These are phyloP conservation scores for Coffea canephora DNA, from an alignment of 257 asterid species.

Conservation along the genomic window DNA sequence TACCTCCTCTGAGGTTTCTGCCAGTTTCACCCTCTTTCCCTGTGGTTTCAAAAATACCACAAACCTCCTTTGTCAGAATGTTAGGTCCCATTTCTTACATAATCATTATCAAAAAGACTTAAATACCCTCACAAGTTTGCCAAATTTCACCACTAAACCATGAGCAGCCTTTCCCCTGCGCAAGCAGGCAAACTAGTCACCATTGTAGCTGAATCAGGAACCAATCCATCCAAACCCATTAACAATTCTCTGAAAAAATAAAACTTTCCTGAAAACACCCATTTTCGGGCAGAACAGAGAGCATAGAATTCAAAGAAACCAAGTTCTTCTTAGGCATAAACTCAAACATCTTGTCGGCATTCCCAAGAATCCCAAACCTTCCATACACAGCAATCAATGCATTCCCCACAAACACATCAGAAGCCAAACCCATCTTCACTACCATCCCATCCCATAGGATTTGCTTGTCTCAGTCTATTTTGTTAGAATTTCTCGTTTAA, in stretches of 20 bases:
- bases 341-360: constrained; percentile 18
- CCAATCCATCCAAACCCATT: constrained; percentile 1
- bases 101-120: too few relatives aligned
- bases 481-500: background rate
- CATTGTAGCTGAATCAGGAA: constrained; percentile 33
- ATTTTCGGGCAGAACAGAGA: constrained; percentile 22
- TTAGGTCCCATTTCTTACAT: too few relatives aligned
- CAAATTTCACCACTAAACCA: constrained; percentile 28
- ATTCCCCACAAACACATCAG: constrained; percentile 29
- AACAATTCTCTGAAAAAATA: constrained; percentile 16
- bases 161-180: constrained; percentile 34
- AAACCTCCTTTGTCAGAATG: too few relatives aligned
- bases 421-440: constrained; percentile 19
- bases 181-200: constrained; percentile 34
- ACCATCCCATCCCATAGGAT: constrained; percentile 18
- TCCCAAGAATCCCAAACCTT: constrained; percentile 21
- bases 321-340: constrained; percentile 30
- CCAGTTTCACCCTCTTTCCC: too few relatives aligned
- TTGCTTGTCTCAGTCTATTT: background rate
- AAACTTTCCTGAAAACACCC: constrained; percentile 19
- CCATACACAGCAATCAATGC: constrained; percentile 30
- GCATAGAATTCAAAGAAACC: constrained; percentile 31
- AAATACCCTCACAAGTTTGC: background rate
- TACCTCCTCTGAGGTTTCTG: too few relatives aligned
- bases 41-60: too few relatives aligned